A percentile compares a stretch with the other conserved stretches of the same genome.
Evolutionary conservation across 305 asterid species (phyloP).

Genomic region (Coffea humblotiana): DNA sequence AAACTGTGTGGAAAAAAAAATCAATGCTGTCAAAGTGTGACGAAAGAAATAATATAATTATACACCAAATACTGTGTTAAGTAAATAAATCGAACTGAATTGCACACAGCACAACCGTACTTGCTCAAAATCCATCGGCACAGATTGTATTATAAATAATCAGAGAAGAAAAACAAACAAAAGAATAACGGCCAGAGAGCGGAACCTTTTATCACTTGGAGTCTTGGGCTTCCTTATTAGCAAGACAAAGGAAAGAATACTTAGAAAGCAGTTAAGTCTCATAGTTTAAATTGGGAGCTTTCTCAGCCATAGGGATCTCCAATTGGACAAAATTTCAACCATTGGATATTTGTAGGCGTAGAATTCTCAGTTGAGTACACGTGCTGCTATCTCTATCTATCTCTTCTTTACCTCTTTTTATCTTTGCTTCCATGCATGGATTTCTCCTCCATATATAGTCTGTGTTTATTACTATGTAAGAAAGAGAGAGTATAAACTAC

Average conservation of each 20-base stretch:
- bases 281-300: constrained; percentile 8
- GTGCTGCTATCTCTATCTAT: constrained; percentile 41
- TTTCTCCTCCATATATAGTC: constrained; percentile 60
- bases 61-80: too few relatives aligned
- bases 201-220: constrained; percentile 49
- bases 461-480: constrained; percentile 4
- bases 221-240: constrained; percentile 42
- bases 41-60: too few relatives aligned
- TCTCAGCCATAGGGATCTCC: constrained; percentile 20
- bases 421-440: constrained; percentile 85
- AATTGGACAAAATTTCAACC: constrained; percentile 27
- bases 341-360: constrained; percentile 43
- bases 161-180: constrained; percentile 14
- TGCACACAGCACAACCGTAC: too few relatives aligned
- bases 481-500: constrained; percentile 17
- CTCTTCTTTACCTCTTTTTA: constrained; percentile 43
- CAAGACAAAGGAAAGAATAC: constrained; percentile 84
- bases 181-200: constrained; percentile 51
- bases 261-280: constrained; percentile 22
- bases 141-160: too few relatives aligned
- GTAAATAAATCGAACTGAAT: too few relatives aligned
- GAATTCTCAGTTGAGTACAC: constrained; percentile 62
- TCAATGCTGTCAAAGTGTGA: too few relatives aligned
- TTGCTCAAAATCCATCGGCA: too few relatives aligned
- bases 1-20: too few relatives aligned